A percentile compares a stretch with the other conserved stretches of the same genome.
phyloP scores from a whole-genome alignment of 768 basidiomycete genomes.

The Serendipita indica region DNA sequence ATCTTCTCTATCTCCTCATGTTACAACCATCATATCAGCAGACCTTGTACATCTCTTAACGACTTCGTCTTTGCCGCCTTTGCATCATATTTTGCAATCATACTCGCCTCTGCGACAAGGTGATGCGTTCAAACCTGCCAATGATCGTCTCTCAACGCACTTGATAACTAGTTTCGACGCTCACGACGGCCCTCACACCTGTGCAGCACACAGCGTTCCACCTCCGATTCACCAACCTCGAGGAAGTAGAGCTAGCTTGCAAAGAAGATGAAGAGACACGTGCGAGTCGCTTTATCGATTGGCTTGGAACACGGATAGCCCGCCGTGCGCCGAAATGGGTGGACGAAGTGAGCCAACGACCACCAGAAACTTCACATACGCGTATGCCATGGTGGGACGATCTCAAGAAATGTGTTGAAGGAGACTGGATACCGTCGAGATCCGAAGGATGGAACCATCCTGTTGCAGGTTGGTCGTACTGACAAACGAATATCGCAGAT shows the following conservation, averaged over 20 bases:
- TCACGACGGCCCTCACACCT: slow-evolving; percentile 56
- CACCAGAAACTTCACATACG: slow-evolving; percentile 18
- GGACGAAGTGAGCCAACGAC: slow-evolving; percentile 34
- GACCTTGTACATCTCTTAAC: slow-evolving; percentile 52
- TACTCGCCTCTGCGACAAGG: slow-evolving; percentile 33
- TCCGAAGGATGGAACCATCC: slow-evolving; percentile 81
- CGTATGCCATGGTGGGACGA: slow-evolving; percentile 84
- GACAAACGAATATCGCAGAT: slow-evolving; percentile 9
- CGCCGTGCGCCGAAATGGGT: slow-evolving; percentile 55
- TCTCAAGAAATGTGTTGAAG: slow-evolving; percentile 57
- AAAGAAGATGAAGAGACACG: slow-evolving; percentile 68
- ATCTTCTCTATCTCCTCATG: slow-evolving; percentile 64
- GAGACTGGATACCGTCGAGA: slow-evolving; percentile 56
- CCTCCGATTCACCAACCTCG: slow-evolving; percentile 63
- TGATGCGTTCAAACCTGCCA: slow-evolving; percentile 7
- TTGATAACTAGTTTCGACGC: slow-evolving; percentile 46
- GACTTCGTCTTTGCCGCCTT: slow-evolving; percentile 44
- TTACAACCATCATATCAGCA: slow-evolving; percentile 55
- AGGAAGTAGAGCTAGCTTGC: slow-evolving; percentile 56
- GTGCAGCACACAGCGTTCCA: slow-evolving; percentile 59
- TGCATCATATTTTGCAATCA: slow-evolving; percentile 64
- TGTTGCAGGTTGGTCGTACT: slow-evolving; percentile 43
- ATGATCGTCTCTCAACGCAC: neutral
- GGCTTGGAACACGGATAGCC: slow-evolving; percentile 62
- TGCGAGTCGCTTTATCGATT: slow-evolving; percentile 68